Evolutionary conservation across 257 asterid species (phyloP).

Genomic region (Nicotiana sylvestris): DNA sequence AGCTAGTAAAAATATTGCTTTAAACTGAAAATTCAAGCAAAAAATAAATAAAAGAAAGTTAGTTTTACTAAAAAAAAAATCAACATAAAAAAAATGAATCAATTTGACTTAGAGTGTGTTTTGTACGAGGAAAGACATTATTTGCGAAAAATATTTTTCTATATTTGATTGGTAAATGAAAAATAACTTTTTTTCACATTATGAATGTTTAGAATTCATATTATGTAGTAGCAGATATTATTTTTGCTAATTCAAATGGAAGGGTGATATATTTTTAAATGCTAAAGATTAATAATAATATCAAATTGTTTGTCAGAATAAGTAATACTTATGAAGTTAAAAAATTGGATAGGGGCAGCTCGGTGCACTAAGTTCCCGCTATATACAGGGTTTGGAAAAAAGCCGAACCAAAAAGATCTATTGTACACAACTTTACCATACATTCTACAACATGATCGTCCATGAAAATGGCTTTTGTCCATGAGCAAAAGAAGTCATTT

Average conservation of each 20-base stretch:
- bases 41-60: not conserved
- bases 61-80: not conserved
- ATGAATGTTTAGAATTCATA: too few species aligned
- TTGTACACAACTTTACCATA: too few species aligned
- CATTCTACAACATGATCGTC: too few species aligned
- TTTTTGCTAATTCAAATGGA: not conserved
- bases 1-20: constrained; percentile 51
- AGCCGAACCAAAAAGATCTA: too few species aligned
- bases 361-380: too few species aligned
- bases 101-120: not conserved
- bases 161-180: not conserved
- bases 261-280: not conserved
- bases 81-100: not conserved
- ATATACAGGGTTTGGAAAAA: too few species aligned
- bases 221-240: too few species aligned
- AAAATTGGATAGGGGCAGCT: not conserved
- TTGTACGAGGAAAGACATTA: not conserved
- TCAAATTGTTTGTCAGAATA: not conserved
- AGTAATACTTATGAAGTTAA: not conserved
- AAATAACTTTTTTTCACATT: too few species aligned
- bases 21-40: constrained; percentile 34
- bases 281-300: not conserved
- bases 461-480: not conserved
- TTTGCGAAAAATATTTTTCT: not conserved
- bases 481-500: too few species aligned